A percentile compares a stretch with the other conserved stretches of the same genome.
These are phyloP conservation scores for Tolypocladium inflatum DNA, from an alignment of 2,329 filamentous ascomycete genomes.

Conservation along the genomic window DNA sequence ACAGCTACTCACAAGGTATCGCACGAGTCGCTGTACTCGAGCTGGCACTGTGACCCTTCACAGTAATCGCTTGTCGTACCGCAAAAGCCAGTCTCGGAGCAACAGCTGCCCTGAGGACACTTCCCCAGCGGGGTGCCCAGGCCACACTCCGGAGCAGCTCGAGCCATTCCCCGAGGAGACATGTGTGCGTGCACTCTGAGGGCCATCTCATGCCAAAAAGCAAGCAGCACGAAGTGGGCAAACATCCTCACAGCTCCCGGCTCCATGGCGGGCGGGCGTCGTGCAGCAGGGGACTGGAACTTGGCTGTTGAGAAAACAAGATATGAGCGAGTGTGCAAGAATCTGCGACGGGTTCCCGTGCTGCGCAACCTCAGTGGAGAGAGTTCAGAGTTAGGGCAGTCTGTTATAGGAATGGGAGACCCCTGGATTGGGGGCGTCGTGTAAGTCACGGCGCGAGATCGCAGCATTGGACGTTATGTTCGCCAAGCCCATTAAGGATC, in stretches of 20 bases:
- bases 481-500: too few species aligned
- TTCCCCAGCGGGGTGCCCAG: not conserved
- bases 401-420: too few species aligned
- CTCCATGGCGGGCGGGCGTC: not conserved
- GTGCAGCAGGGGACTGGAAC: not conserved
- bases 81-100: slow-evolving; percentile 27
- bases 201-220: not conserved
- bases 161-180: not conserved
- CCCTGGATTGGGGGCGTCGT: too few species aligned
- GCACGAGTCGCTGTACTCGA: slow-evolving; percentile 29
- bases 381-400: too few species aligned
- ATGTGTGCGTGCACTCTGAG: not conserved
- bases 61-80: slow-evolving; percentile 24
- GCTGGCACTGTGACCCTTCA: slow-evolving; percentile 26
- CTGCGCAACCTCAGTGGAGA: not conserved
- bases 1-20: slow-evolving; percentile 28
- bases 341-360: not conserved
- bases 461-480: too few species aligned
- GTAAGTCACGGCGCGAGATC: too few species aligned
- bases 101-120: slow-evolving; percentile 22
- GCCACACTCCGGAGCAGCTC: not conserved
- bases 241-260: not conserved
- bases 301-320: not conserved
- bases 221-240: not conserved
- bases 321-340: not conserved